Percentiles rank a stretch among this genome's conserved stretches.
Evolutionary conservation across 176 grass and related monocot genomes (phyloP).

Genomic region (Carex myosuroides): DNA sequence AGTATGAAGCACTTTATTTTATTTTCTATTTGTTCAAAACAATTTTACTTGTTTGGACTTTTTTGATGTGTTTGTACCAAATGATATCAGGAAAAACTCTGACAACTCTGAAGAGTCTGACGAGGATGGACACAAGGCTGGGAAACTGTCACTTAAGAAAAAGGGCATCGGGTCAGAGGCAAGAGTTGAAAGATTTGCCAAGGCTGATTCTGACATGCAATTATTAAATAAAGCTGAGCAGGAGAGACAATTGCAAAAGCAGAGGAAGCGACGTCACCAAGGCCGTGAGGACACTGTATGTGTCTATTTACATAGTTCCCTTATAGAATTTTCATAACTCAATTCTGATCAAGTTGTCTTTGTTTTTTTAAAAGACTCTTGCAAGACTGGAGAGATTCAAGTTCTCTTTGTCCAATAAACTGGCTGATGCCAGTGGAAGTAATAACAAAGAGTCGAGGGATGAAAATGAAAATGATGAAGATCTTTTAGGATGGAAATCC

Average conservation of each 20-base stretch:
- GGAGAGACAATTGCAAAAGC: conserved; percentile 81
- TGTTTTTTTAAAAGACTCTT: conserved; percentile 47
- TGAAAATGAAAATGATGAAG: conserved; percentile 25
- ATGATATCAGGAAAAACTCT: conserved; percentile 36
- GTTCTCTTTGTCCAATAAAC: conserved; percentile 40
- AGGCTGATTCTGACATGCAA: conserved; percentile 70
- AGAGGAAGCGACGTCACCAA: conserved; percentile 68
- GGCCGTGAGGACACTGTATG: conserved; percentile 80
- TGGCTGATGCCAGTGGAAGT: conserved; percentile 18
- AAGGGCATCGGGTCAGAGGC: conserved; percentile 91
- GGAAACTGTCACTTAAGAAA: conserved; percentile 87
- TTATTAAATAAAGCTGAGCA: conserved; percentile 82
- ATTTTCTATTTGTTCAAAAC: conserved; percentile 17
- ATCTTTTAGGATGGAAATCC: conserved; percentile 61
- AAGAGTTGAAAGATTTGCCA: conserved; percentile 56
- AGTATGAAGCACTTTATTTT: conserved; percentile 13
- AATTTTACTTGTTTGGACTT: neutral
- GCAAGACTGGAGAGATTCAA: conserved; percentile 77
- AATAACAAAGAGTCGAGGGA: conserved; percentile 13
- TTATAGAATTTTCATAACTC: conserved; percentile 15
- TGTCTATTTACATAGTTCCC: conserved; percentile 18
- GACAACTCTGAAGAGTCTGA: conserved; percentile 35
- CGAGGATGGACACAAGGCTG: conserved; percentile 34
- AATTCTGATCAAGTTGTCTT: conserved; percentile 3
- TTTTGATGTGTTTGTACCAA: conserved; percentile 12